These are phyloP conservation scores for Alectoria sarmentosa DNA, from an alignment of 495 filamentous ascomycete genomes.

Conservation along the genomic window DNA sequence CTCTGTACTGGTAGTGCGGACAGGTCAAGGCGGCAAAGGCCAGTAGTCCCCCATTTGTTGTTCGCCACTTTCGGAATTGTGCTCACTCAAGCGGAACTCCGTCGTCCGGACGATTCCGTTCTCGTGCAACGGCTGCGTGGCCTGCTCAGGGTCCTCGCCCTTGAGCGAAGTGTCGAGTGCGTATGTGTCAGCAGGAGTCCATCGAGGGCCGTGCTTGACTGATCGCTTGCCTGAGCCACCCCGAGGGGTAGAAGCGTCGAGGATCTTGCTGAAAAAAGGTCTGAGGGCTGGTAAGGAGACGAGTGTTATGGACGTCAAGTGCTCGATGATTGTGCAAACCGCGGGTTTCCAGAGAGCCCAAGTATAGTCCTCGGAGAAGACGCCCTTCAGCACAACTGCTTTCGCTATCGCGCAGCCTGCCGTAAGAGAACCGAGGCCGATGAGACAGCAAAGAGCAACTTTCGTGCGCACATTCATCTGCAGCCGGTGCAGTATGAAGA, in stretches of 20 bases:
- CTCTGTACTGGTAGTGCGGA: not conserved
- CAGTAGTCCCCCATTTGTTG: constrained; percentile 14
- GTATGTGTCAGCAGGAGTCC: constrained; percentile 6
- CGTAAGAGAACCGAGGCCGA: constrained; percentile 27
- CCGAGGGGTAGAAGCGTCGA: not conserved
- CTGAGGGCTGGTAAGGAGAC: constrained; percentile 25
- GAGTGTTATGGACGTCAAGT: constrained; percentile 22
- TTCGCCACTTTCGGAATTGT: constrained; percentile 9
- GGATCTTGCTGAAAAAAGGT: constrained; percentile 19
- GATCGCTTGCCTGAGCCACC: constrained; percentile 4
- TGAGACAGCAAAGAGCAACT: constrained; percentile 23
- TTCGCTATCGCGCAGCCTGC: constrained; percentile 28
- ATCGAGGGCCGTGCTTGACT: constrained; percentile 8
- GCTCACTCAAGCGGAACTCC: constrained; percentile 16
- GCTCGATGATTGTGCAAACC: constrained; percentile 25
- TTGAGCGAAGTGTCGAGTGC: constrained; percentile 2
- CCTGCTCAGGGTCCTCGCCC: constrained; percentile 2
- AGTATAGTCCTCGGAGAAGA: constrained; percentile 24
- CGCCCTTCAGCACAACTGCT: constrained; percentile 18
- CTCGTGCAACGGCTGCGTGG: not conserved
- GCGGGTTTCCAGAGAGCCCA: constrained; percentile 23
- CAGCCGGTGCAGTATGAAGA: constrained; percentile 23
- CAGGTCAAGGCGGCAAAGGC: constrained; percentile 10
- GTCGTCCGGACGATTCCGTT: constrained; percentile 13
- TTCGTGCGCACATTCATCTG: constrained; percentile 25